phyloP scores from a whole-genome alignment of 352 stramenopile genomes.

The Halophytophthora batemanensis region DNA sequence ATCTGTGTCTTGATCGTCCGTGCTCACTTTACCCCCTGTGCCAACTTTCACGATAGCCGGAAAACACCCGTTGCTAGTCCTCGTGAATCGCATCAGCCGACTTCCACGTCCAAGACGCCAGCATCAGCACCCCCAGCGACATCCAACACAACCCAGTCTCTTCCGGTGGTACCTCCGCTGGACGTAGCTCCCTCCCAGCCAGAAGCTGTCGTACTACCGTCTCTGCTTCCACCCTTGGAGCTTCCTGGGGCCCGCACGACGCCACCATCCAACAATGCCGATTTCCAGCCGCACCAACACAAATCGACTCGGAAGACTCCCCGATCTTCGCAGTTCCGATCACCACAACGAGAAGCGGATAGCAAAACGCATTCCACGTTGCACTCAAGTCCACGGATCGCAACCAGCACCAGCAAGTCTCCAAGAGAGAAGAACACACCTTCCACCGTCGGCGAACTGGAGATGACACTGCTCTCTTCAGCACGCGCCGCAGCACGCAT shows the following conservation, averaged over 20 bases:
- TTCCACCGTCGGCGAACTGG: constrained; percentile 5
- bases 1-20: neutral
- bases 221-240: constrained; percentile 15
- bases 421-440: constrained; percentile 7
- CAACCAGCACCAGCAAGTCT: constrained; percentile 1
- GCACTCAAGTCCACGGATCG: constrained; percentile 5
- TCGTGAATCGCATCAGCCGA: constrained; percentile 16
- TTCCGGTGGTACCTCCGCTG: constrained; percentile 1
- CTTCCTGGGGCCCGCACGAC: constrained; percentile 8
- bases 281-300: constrained; percentile 9
- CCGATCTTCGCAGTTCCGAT: neutral
- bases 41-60: constrained; percentile 3
- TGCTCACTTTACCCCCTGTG: neutral
- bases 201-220: neutral
- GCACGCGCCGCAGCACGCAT: constrained; percentile 26
- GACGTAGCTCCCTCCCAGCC: neutral
- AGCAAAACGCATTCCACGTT: too few species aligned
- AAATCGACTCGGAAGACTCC: constrained; percentile 13
- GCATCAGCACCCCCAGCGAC: constrained; percentile 7
- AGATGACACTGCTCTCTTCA: constrained; percentile 26
- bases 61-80: constrained; percentile 29
- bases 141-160: too few species aligned
- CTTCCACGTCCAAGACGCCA: neutral
- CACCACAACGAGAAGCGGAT: neutral
- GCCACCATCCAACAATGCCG: neutral